Base-by-base conservation (phyloP, 2,329 filamentous ascomycete genomes). In the Trichothecium sympodiale region DNA sequence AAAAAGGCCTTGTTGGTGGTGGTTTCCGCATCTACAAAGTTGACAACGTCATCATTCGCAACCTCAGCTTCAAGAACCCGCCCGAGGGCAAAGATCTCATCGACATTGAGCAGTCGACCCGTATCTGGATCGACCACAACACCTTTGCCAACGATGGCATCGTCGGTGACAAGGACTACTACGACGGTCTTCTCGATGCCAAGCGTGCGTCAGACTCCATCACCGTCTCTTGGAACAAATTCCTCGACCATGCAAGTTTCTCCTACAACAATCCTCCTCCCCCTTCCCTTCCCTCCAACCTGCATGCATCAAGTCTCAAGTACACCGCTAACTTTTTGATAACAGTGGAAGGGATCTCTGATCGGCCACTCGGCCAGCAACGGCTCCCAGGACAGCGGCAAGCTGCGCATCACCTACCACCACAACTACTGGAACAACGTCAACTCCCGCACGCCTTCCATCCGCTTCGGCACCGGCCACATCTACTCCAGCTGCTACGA, bases 391-490 rank as follows among this genome's bases (percentile, higher is more conserved):
- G 74, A 78, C 51, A 68, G 49, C 4, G 74, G 74, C 40, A 61
- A 71, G 46, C 57, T 78, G 23, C 65, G 58, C 46, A 58, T 78
- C 31, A 77, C 74, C 29, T 74, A 73, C 53, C 60, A 63, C 56
- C 67, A 75, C 59, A 78, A 78, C 64, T 64, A 70, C 60, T 77
- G 62, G 61, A 46, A 52, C 42, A 75, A 77, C 59, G 55, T 77
- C 47, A 71, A 75, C 60, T 73, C 67, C 10, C 73, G 74, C 37
- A 58, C 56, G 1, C 74, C 75, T 0, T 70, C 64, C 4, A 49
- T 76, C 52, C 71, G 74, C 41, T 78, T 78, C 56, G 74, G 74
- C 12, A 77, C 70, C 17, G 71, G 61, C 13, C 74, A 79, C 52
- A 46, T 59, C 41, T 57, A 50, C 40, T 50, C 46, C 40, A 46